Evolutionary conservation across 495 filamentous ascomycete species (phyloP).

Genomic region (Penicillium cataractarum): DNA sequence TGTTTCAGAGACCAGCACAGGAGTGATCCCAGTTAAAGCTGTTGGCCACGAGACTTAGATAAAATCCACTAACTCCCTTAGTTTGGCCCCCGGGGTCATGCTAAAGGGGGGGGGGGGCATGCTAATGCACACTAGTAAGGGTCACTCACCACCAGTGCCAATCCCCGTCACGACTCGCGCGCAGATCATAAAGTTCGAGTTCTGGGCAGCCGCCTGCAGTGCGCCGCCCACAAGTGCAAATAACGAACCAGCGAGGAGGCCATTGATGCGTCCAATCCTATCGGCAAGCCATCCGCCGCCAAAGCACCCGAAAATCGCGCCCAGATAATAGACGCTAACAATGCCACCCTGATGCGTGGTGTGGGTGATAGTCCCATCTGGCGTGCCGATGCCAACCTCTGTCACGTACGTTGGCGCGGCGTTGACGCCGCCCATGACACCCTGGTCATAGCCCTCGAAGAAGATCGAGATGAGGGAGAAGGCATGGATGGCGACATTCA

Average conservation of each 20-base stretch:
- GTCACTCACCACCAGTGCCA: conserved; percentile 50
- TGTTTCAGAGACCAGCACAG: conserved; percentile 56
- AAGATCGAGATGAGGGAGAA: conserved; percentile 56
- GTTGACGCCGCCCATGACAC: conserved; percentile 57
- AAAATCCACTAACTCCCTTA: not conserved
- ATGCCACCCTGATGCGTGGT: conserved; percentile 51
- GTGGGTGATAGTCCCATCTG: conserved; percentile 43
- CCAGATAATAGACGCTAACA: conserved; percentile 58
- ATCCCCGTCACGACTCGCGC: conserved; percentile 60
- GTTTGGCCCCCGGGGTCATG: not conserved
- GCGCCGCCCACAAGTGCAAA: conserved; percentile 59
- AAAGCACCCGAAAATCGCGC: conserved; percentile 58
- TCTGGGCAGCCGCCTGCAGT: conserved; percentile 54
- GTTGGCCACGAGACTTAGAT: not conserved
- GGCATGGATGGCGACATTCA: conserved; percentile 47
- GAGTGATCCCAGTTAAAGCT: conserved; percentile 55
- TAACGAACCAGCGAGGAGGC: conserved; percentile 52
- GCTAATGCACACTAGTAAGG: conserved; percentile 13
- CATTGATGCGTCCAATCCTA: conserved; percentile 57
- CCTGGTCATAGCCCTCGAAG: conserved; percentile 60
- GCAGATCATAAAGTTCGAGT: conserved; percentile 57
- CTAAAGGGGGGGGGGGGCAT: not conserved
- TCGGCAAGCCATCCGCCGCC: conserved; percentile 56
- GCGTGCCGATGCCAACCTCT: conserved; percentile 38
- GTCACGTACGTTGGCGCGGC: conserved; percentile 42